Evolutionary conservation across 148 eudicot species (phyloP).

Genomic region (Beta vulgaris): DNA sequence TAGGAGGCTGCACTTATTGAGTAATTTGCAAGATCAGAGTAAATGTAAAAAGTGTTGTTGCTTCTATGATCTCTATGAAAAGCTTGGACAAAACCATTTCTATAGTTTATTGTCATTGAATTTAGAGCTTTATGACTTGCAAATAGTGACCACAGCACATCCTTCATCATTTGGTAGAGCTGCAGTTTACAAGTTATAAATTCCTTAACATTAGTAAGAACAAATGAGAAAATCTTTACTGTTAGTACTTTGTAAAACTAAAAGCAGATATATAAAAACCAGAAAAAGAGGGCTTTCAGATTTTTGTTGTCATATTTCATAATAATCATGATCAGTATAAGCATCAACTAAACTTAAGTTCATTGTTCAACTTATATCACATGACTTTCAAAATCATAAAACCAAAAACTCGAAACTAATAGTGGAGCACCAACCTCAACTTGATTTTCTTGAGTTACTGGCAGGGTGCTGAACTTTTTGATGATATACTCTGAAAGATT

Average conservation of each 20-base stretch:
- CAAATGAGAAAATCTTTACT: not conserved
- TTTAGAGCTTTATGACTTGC: slow-evolving; percentile 81
- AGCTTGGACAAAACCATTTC: slow-evolving; percentile 92
- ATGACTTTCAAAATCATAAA: no score
- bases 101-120: slow-evolving; percentile 72
- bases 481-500: slow-evolving; percentile 75
- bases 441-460: slow-evolving; percentile 72
- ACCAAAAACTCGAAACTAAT: no score
- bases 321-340: no score
- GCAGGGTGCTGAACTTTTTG: slow-evolving; percentile 55
- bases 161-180: slow-evolving; percentile 89
- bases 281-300: no score
- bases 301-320: no score
- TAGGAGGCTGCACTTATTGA: slow-evolving; percentile 48
- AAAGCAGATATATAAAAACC: no score
- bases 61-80: slow-evolving; percentile 88
- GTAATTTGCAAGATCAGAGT: slow-evolving; percentile 75
- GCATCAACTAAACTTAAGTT: no score
- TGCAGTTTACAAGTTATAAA: slow-evolving; percentile 34
- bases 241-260: no score
- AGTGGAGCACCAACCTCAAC: slow-evolving; percentile 57
- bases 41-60: slow-evolving; percentile 79
- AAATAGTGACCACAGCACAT: slow-evolving; percentile 85
- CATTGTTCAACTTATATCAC: no score
- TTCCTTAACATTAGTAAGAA: not conserved